These are phyloP conservation scores for Uronychia setigera DNA, from an alignment of 73 alveolate species.

Conservation along the genomic window DNA sequence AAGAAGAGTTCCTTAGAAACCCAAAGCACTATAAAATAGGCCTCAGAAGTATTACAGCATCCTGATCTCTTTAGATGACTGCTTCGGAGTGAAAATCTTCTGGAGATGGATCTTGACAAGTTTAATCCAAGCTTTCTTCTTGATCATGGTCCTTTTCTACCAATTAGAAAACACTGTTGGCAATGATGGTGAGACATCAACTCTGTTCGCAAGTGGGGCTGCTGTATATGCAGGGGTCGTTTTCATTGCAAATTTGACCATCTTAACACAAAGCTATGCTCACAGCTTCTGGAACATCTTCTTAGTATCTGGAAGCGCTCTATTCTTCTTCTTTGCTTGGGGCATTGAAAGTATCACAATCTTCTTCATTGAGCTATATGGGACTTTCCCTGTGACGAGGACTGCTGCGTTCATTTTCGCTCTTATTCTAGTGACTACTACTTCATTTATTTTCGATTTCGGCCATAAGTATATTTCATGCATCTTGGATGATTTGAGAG, in stretches of 20 bases:
- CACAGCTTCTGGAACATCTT: conserved; percentile 57
- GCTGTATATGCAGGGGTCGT: conserved; percentile 70
- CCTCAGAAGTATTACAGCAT: conserved; percentile 7
- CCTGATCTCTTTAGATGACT: neutral
- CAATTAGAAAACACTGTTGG: conserved; percentile 9
- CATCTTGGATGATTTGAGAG: neutral
- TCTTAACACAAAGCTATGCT: conserved; percentile 68
- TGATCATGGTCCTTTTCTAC: neutral
- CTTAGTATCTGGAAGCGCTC: conserved; percentile 21
- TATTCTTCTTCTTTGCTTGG: conserved; percentile 26
- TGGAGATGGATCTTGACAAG: conserved; percentile 64
- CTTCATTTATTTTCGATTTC: conserved; percentile 3
- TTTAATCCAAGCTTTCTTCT: conserved; percentile 40
- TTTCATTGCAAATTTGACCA: conserved; percentile 68
- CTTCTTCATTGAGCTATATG: neutral
- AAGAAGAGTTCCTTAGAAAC: conserved; percentile 48
- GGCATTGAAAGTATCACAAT: neutral
- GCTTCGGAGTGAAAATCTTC: conserved; percentile 38
- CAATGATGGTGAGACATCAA: conserved; percentile 11
- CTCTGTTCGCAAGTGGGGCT: conserved; percentile 66
- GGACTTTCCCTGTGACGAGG: neutral
- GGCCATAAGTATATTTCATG: conserved; percentile 6
- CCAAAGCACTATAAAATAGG: conserved; percentile 58
- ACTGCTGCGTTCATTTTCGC: conserved; percentile 1
- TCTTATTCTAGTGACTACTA: neutral